Base-by-base conservation (phyloP, 2,329 filamentous ascomycete genomes). In the Blastomyces parvus region DNA sequence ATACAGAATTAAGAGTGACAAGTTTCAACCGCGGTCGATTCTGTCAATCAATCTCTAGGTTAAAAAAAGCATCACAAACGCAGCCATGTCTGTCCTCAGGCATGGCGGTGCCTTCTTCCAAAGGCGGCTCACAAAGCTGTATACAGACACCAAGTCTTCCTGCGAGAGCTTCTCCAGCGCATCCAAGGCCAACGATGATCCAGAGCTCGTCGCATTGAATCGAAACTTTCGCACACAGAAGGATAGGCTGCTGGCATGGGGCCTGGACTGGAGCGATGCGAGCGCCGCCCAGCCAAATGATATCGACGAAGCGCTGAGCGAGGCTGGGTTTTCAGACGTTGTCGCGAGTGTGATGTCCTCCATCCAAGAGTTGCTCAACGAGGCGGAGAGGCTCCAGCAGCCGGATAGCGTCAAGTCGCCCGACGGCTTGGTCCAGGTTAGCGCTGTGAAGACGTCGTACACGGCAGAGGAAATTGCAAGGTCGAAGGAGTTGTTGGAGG, bases 221-320 rank as follows among this genome's bases (percentile, higher is more conserved):
- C 80, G 81, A 64, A 84, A 83, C 68, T 85, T 85, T 69, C 79
- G 83, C 64, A 85, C 84, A 62, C 85, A 88, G 70, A 84, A 85
- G 70, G 84, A 87, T 71, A 77, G 85, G 25, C 76, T 87, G 58
- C 79, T 86, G 50, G 82, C 84, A 40, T 88, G 85, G 85, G 85
- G 85, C 57, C 74, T 87, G 64, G 83, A 86, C 71, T 88, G 85
- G 85, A 85, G 81, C 72, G 85, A 87, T 70, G 84, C 82, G 64
- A 82, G 80, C 67, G 82, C 81, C 65, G 79, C 78, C 19, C 76
- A 80, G 61, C 80, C 83, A 64, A 83, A 81, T 67, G 81, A 85
- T 72, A 87, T 87, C 68, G 85, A 87, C 70, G 84, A 85, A 68
- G 83, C 82, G 22, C 76, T 87, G 22, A 84, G 83, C 60, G 80